A percentile compares a stretch with the other conserved stretches of the same genome.
These are phyloP conservation scores for Diaporthe sp. DNA, from an alignment of 2,329 filamentous ascomycete genomes.

Conservation along the genomic window DNA sequence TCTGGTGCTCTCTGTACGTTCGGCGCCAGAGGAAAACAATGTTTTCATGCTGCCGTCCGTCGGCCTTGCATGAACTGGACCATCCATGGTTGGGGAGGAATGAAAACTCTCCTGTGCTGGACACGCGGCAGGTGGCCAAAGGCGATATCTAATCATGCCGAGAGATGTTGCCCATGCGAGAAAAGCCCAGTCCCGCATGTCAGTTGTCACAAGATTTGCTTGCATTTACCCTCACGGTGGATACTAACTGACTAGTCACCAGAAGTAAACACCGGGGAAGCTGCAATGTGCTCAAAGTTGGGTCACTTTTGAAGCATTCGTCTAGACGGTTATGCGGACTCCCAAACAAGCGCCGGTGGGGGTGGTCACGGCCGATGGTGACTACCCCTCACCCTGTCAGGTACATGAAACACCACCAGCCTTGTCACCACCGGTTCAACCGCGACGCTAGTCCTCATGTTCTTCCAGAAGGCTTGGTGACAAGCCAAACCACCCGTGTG, in stretches of 20 bases:
- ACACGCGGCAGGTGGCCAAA: conserved; percentile 8
- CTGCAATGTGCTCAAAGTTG: conserved; percentile 27
- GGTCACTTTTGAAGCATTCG: conserved; percentile 25
- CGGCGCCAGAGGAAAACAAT: conserved; percentile 8
- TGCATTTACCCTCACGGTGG: conserved; percentile 20
- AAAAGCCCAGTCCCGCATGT: not conserved
- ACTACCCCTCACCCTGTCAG: conserved; percentile 37
- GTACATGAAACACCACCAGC: conserved; percentile 40
- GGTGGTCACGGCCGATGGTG: conserved; percentile 24
- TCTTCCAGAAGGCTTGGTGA: conserved; percentile 18
- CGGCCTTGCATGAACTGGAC: conserved; percentile 35
- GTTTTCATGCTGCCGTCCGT: conserved; percentile 34
- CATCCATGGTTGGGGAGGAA: not conserved
- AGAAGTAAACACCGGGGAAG: conserved; percentile 8
- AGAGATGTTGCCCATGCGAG: not conserved
- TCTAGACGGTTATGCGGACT: conserved; percentile 23
- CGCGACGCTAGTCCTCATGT: conserved; percentile 32
- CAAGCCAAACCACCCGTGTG: conserved; percentile 25
- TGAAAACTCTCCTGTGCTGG: not conserved
- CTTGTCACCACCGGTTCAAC: conserved; percentile 33
- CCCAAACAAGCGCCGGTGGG: conserved; percentile 37
- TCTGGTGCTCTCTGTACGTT: not conserved
- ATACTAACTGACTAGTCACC: conserved; percentile 26
- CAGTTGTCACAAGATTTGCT: conserved; percentile 1
- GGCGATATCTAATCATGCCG: not conserved